phyloP scores from a whole-genome alignment of 345 rosid genomes.

The Linum trigynum region DNA sequence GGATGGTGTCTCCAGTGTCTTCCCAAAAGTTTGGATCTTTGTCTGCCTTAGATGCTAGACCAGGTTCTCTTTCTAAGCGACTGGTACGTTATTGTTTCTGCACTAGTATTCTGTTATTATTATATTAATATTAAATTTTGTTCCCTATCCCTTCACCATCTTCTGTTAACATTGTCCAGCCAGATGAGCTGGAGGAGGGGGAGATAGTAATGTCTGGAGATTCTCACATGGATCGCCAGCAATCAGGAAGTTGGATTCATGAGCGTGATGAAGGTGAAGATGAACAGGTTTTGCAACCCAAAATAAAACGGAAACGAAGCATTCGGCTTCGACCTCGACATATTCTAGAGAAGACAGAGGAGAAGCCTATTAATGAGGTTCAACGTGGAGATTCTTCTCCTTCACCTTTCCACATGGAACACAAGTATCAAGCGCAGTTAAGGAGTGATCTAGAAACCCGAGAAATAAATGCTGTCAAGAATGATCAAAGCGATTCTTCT shows the following conservation, averaged over 20 bases:
- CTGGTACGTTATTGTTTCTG: constrained; percentile 39
- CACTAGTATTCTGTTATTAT: neutral
- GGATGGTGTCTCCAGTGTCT: constrained; percentile 71
- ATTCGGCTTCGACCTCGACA: constrained; percentile 85
- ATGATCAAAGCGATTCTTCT: constrained; percentile 60
- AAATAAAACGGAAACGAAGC: constrained; percentile 92
- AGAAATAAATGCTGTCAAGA: constrained; percentile 41
- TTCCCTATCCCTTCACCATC: constrained; percentile 17
- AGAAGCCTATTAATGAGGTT: constrained; percentile 40
- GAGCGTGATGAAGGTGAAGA: constrained; percentile 95
- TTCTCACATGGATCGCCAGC: constrained; percentile 81
- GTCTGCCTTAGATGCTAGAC: constrained; percentile 92
- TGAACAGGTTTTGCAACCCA: constrained; percentile 96
- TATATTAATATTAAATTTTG: constrained; percentile 1
- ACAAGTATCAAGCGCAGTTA: constrained; percentile 51
- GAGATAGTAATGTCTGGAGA: constrained; percentile 95
- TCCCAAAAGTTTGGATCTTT: constrained; percentile 91
- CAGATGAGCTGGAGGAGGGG: constrained; percentile 94
- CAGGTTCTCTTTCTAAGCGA: constrained; percentile 66
- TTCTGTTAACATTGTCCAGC: constrained; percentile 39
- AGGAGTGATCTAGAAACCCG: constrained; percentile 43
- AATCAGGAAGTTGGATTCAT: constrained; percentile 91
- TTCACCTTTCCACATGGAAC: constrained; percentile 43
- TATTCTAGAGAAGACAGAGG: constrained; percentile 54
- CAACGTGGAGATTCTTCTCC: constrained; percentile 50